Base-by-base conservation (phyloP, 352 stramenopile genomes). In the Blastocystis sp. region DNA sequence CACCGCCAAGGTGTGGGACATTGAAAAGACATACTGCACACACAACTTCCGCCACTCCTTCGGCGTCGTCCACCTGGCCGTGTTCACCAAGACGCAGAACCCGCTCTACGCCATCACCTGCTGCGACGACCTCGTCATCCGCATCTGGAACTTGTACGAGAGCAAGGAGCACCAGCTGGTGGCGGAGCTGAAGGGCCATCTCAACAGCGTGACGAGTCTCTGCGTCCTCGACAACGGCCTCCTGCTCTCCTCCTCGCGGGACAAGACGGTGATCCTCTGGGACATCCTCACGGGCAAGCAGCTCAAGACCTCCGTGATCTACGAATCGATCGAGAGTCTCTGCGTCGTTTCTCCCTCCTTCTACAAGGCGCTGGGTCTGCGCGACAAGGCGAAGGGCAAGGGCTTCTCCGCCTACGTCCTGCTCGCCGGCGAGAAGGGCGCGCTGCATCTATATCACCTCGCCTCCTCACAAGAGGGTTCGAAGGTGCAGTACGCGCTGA, bases 231-330 rank as follows among this genome's bases (percentile, higher is more conserved):
- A 95, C 92, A 14, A 94, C 92, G 84, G 91, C 94, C 24, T 92
- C 91, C 28, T 96, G 94, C 89, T 95, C 92, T 93, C 92, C 4
- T 89, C 93, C 28, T 93, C 93, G 45, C 92, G 93, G 45, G 93
- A 96, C 65, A 93, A 94, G 71, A 93, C 95, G 0, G 91, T 96
- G n/a, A 95, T 95, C 89, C 93, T 95, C 43, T 95, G 93, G 93
- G 92, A 95, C 74, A 87, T 95, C 89, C 91, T 92, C 63, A 90
- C 93, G 74, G 91, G 95, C 61, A 91, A 91, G 70, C 90, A 95
- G 17, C 89, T 89, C 38, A 94, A 95, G 90, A 96, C 93, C 0
- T 91, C 94, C 60, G 79, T 95, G 28, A 91, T 94, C 34, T 92
- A 95, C 82, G 93, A 96, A 89, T 89, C 91, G 9, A 90, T 96